Base-by-base conservation (phyloP, 495 filamentous ascomycete species). In the Penicillium argentinense region DNA sequence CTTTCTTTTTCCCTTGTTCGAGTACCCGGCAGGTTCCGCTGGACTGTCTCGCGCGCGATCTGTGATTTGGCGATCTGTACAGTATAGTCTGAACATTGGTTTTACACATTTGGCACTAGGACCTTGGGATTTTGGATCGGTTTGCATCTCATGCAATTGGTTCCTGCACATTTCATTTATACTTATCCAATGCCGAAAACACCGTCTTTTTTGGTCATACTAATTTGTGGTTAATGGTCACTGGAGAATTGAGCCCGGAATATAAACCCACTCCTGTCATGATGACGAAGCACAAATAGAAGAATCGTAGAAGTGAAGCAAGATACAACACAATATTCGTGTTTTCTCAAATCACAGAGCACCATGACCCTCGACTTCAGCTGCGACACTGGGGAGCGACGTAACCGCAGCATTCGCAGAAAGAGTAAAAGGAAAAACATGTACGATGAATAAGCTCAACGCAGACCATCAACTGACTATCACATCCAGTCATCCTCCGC, bases 361-460 rank as follows among this genome's bases (percentile, higher is more conserved):
- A 52, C 9, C 3, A 62, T 56, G 55, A 44, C 39, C 33, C 9
- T 30, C 13, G 23, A 29, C 5, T 63, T 63, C 41, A 27, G 36
- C 24, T 33, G 42, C 30, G 42, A 66, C 4, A 69, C 54, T 63
- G 6, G 70, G 69, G 21, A 42, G 52, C 11, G 51, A 60, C 1
- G 64, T 74, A 21, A 64, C 66, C 1, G 44, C 63, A 19, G 49
- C 63, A 39, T 72, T 75, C 38, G 54, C 61, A 23, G 56, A 65
- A 18, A 48, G 59, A 22, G 71, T 74, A 5, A 66, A 64, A 21
- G 55, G 64, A 21, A 67, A 66, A 47, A 73, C 55, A 33, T 73
- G 73, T 72, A 48, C 44, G 62, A 34, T 2, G 58, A 13, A 28
- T 40, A 29, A 9, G 23, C 32, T 13, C 34, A 18, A 19, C 42